A percentile compares a stretch with the other conserved stretches of the same genome.
Conservation (phyloP, 1,139 yeast species). For the Candida glucosophila region DNA sequence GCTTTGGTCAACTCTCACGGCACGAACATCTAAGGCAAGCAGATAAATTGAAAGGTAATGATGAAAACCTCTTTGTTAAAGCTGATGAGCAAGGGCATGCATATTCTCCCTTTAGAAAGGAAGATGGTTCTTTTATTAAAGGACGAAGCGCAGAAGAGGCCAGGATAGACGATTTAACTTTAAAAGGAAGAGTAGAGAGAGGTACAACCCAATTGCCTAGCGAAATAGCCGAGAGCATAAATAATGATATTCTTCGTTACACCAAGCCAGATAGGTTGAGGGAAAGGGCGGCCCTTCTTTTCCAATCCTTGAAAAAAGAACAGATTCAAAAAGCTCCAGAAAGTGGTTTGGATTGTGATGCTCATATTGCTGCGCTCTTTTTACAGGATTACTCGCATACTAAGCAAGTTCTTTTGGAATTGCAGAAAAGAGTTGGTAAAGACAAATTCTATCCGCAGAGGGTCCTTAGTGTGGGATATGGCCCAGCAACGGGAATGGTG, state of each 20-base stretch:
- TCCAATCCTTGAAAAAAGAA: conserved; percentile 38
- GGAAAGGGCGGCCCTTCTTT: conserved; percentile 45
- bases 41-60: conserved; percentile 7
- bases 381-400: conserved; percentile 75
- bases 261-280: conserved; percentile 50
- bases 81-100: not conserved
- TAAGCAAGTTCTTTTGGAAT: conserved; percentile 58
- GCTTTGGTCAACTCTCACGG: conserved; percentile 41
- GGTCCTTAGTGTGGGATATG: conserved; percentile 76
- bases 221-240: conserved; percentile 45
- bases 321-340: conserved; percentile 47
- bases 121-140: conserved; percentile 30
- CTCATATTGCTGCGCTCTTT: conserved; percentile 77
- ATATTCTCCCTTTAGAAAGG: conserved; percentile 31
- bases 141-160: conserved; percentile 44
- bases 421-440: conserved; percentile 43
- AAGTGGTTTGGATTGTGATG: conserved; percentile 61
- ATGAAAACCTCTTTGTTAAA: conserved; percentile 14
- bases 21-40: conserved; percentile 22
- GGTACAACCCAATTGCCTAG: conserved; percentile 40
- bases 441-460: conserved; percentile 51
- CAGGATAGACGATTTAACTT: conserved; percentile 40
- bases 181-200: conserved; percentile 41
- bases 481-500: conserved; percentile 89
- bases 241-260: conserved; percentile 47